Evolutionary conservation across 768 basidiomycete genomes (phyloP).

Genomic region (Serendipita indica): DNA sequence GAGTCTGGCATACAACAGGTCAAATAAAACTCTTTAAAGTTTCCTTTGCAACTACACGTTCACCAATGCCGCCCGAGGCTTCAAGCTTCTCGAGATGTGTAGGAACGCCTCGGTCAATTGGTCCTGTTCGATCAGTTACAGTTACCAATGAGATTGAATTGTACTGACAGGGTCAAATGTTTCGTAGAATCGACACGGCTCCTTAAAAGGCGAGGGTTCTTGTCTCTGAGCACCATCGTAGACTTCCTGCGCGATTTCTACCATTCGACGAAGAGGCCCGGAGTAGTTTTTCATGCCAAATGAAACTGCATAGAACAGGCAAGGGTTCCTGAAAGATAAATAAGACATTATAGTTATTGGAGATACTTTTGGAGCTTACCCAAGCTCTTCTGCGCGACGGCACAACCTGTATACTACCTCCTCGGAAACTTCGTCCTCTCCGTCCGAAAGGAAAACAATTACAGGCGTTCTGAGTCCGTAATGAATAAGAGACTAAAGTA

Average conservation of each 20-base stretch:
- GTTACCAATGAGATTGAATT: too few relatives aligned
- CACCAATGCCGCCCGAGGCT: too few relatives aligned
- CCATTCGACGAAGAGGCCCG: conserved; percentile 32
- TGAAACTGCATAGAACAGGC: conserved; percentile 45
- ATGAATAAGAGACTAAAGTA: neutral
- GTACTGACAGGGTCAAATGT: too few relatives aligned
- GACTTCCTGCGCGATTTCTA: conserved; percentile 33
- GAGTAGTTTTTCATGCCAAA: conserved; percentile 29
- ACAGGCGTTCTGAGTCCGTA: neutral
- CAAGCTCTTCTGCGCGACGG: neutral
- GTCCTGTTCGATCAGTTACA: too few relatives aligned
- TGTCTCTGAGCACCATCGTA: conserved; percentile 33
- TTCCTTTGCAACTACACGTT: too few relatives aligned
- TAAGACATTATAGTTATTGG: neutral
- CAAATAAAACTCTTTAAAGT: too few relatives aligned
- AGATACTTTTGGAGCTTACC: neutral
- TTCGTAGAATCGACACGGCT: too few relatives aligned
- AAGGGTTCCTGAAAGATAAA: conserved; percentile 28
- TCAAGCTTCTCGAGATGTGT: too few relatives aligned
- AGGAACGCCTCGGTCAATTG: too few relatives aligned
- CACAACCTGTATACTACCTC: neutral
- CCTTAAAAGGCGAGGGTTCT: too few relatives aligned
- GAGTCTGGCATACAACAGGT: too few relatives aligned
- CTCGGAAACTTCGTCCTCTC: neutral
- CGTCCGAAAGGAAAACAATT: conserved; percentile 1